Percentiles rank a stretch among this genome's conserved stretches.
These are phyloP conservation scores for Leucocoprinus birnbaumii DNA, from an alignment of 768 basidiomycete genomes.

Conservation along the genomic window DNA sequence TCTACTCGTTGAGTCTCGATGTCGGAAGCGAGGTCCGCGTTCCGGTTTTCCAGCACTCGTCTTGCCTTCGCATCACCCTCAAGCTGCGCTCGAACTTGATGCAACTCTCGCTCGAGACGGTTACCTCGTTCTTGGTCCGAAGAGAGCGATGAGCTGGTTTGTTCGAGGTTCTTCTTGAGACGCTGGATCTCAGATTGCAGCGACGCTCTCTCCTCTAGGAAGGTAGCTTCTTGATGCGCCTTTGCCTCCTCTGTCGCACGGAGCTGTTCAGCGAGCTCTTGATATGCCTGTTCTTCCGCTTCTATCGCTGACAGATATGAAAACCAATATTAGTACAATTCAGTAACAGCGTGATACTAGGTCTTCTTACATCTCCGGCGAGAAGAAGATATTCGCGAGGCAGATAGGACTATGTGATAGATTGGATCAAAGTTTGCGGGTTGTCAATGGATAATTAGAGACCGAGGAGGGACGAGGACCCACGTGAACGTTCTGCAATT, in stretches of 20 bases:
- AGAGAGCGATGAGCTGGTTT: slow-evolving; percentile 31
- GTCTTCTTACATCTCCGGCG: slow-evolving; percentile 69
- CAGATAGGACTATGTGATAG: slow-evolving; percentile 59
- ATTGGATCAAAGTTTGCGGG: slow-evolving; percentile 10
- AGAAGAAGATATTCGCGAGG: slow-evolving; percentile 66
- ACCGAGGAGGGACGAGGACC: slow-evolving; percentile 24
- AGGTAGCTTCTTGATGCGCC: slow-evolving; percentile 49
- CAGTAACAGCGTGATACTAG: neutral
- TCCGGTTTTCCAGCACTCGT: slow-evolving; percentile 62
- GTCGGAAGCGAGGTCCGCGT: slow-evolving; percentile 51
- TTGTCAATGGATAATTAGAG: slow-evolving; percentile 1
- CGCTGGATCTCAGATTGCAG: slow-evolving; percentile 56
- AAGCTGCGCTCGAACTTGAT: slow-evolving; percentile 56
- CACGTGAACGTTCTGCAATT: slow-evolving; percentile 82
- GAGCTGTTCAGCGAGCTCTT: slow-evolving; percentile 70
- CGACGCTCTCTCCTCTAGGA: slow-evolving; percentile 55
- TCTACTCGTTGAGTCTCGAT: slow-evolving; percentile 53
- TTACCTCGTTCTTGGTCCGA: slow-evolving; percentile 52
- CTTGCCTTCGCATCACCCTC: slow-evolving; percentile 64
- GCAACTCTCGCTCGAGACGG: slow-evolving; percentile 61
- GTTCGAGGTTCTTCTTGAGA: slow-evolving; percentile 43
- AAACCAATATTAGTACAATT: slow-evolving; percentile 10
- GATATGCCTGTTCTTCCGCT: slow-evolving; percentile 72
- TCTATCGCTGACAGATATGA: slow-evolving; percentile 50
- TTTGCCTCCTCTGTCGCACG: slow-evolving; percentile 56